Evolutionary conservation across 2,329 filamentous ascomycete species (phyloP).

Genomic region (Xylogone sp.): DNA sequence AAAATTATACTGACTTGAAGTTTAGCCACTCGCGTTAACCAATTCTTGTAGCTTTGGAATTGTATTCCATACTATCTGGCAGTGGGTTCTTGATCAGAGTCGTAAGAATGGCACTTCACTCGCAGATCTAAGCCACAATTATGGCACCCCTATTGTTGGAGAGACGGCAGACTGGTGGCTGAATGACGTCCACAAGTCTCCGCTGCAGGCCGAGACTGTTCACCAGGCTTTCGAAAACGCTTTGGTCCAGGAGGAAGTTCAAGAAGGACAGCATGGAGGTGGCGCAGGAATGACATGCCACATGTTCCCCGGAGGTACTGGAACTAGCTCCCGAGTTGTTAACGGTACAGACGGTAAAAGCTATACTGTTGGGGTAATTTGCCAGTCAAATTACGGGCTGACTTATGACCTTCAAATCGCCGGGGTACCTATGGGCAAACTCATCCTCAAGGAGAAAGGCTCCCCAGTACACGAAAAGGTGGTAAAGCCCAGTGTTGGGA

Average conservation of each 20-base stretch:
- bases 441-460: constrained; percentile 46
- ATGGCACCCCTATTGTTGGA: constrained; percentile 47
- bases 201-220: constrained; percentile 50
- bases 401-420: constrained; percentile 52
- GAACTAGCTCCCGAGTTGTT: constrained; percentile 56
- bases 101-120: constrained; percentile 12
- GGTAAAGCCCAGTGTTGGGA: constrained; percentile 33
- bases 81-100: constrained; percentile 18
- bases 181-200: constrained; percentile 53
- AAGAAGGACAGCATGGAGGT: constrained; percentile 61
- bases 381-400: constrained; percentile 63
- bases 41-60: constrained; percentile 35
- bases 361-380: constrained; percentile 59
- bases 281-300: constrained; percentile 68
- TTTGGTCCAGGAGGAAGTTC: constrained; percentile 42
- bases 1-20: neutral
- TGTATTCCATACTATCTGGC: constrained; percentile 26
- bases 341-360: constrained; percentile 37
- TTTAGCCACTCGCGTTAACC: constrained; percentile 28
- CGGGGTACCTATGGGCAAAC: constrained; percentile 57
- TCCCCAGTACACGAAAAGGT: constrained; percentile 28
- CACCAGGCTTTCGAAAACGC: constrained; percentile 50
- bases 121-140: constrained; percentile 23
- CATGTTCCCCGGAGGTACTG: constrained; percentile 64
- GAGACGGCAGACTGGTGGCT: constrained; percentile 63